These are phyloP conservation scores for Solanum infundibuliforme DNA, from an alignment of 257 asterid genomes.

Conservation along the genomic window DNA sequence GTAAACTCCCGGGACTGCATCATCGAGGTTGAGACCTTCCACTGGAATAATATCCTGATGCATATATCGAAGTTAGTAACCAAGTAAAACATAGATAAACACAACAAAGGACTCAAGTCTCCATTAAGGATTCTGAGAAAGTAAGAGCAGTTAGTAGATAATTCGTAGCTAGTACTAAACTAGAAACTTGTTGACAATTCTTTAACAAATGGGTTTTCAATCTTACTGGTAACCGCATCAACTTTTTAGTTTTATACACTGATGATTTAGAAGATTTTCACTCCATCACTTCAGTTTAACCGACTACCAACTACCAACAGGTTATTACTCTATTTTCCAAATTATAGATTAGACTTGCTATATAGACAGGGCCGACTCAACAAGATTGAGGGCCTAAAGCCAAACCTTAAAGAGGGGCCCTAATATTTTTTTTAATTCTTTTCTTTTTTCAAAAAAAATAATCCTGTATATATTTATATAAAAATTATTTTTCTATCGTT, in stretches of 20 bases:
- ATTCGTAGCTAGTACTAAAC: background rate
- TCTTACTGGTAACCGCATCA: background rate
- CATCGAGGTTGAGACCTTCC: slow-evolving; percentile 21
- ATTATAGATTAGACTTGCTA: background rate
- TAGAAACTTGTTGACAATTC: background rate
- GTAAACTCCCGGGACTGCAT: slow-evolving; percentile 9
- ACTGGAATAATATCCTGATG: slow-evolving; percentile 8
- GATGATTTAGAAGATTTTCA: no score
- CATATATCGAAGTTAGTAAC: background rate
- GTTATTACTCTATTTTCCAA: background rate
- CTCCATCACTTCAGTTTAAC: background rate
- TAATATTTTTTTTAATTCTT: no score
- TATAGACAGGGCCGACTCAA: no score
- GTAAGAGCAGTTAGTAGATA: no score
- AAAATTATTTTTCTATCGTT: no score
- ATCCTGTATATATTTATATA: no score
- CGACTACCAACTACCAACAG: background rate
- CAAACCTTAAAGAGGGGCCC: no score
- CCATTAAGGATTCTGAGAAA: no score
- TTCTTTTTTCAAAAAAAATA: no score
- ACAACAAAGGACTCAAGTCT: no score
- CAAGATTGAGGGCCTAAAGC: no score
- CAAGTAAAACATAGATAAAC: background rate
- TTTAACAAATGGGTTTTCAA: background rate
- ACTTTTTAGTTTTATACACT: background rate